Base-by-base conservation (phyloP, 495 filamentous ascomycete genomes). In the Penicillium bialowiezense region DNA sequence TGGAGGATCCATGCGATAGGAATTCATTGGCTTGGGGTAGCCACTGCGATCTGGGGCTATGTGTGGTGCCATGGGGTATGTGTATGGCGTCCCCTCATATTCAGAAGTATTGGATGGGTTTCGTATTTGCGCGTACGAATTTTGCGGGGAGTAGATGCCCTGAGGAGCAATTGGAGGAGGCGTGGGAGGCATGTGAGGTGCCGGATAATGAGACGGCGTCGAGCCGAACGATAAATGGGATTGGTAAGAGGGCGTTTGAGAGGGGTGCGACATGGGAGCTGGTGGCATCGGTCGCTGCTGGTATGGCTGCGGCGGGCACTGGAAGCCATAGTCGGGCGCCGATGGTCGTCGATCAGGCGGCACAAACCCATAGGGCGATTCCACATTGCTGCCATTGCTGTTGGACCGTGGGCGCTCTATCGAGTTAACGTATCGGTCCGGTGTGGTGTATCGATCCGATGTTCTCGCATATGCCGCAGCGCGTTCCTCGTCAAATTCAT, bases 351-450 rank as follows among this genome's bases (percentile, higher is more conserved):
- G 78, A 65, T 55, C 31, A 67, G 63, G 10, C 7, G 58, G 50
- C 6, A 50, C 49, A 26, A 62, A 74, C 15, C 60, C 45, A 26
- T 61, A 74, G 5, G 64, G 52, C 2, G 63, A 63, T 26, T 85
- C 82, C 5, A 77, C 67, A 51, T 83, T 85, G 32, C 82, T 81
- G 17, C 47, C 41, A 59, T 88, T 87, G 65, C 88, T 93, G 60
- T 83, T 78, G 0, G 89, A 93, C 13, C 90, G 78, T 18, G 83
- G 82, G 10, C 89, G 83, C 38, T 82, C 76, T 53, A 70, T 59
- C 13, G 70, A 53, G 38, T 62, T 54, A 51, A 68, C 48, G 59
- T 73, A 63, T 35, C 64, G 59, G 64, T 82, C 80, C 14, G 69
- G 77, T 38, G 81, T 79, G n/a, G 70, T 66, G 44, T 77, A 81